These are phyloP conservation scores for Sporopachydermia cereana DNA, from an alignment of 1,139 yeast genomes.

Conservation along the genomic window DNA sequence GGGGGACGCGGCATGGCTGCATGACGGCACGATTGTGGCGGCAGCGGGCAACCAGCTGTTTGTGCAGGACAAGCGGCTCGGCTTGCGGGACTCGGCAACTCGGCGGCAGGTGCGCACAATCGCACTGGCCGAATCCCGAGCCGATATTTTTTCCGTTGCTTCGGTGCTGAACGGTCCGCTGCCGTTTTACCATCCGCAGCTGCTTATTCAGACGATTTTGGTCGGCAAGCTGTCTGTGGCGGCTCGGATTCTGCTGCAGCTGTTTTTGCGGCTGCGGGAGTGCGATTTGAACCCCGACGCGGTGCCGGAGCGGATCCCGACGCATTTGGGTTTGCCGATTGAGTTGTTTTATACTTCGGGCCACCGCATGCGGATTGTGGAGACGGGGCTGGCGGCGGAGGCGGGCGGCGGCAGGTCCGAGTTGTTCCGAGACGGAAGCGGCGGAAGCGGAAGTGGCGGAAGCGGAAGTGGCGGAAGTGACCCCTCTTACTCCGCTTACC, in stretches of 20 bases:
- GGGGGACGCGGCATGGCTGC: conserved; percentile 84
- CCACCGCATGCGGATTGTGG: background rate
- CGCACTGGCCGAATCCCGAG: conserved; percentile 20
- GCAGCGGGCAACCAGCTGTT: conserved; percentile 88
- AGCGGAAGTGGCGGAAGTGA: conserved; percentile 14
- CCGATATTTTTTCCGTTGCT: conserved; percentile 51
- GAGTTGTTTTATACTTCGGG: conserved; percentile 20
- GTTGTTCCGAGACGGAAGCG: conserved; percentile 10
- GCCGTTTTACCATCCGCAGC: conserved; percentile 87
- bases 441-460: too few species aligned
- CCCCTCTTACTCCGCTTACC: too few species aligned
- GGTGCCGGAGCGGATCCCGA: conserved; percentile 23
- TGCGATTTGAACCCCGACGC: conserved; percentile 31
- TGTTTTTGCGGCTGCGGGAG: conserved; percentile 42
- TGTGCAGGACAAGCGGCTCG: conserved; percentile 61
- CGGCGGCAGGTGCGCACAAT: conserved; percentile 30
- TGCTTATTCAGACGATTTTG: conserved; percentile 65
- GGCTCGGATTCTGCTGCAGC: conserved; percentile 40
- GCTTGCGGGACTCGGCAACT: conserved; percentile 38
- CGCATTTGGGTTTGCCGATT: conserved; percentile 26
- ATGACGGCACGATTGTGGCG: conserved; percentile 64
- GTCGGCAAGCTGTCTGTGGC: conserved; percentile 49
- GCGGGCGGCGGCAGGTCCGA: conserved; percentile 7
- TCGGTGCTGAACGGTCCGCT: conserved; percentile 77
- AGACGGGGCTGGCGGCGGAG: conserved; percentile 8